Evolutionary conservation across 306 rosid species (phyloP).

Genomic region (Prunus fruticosa): DNA sequence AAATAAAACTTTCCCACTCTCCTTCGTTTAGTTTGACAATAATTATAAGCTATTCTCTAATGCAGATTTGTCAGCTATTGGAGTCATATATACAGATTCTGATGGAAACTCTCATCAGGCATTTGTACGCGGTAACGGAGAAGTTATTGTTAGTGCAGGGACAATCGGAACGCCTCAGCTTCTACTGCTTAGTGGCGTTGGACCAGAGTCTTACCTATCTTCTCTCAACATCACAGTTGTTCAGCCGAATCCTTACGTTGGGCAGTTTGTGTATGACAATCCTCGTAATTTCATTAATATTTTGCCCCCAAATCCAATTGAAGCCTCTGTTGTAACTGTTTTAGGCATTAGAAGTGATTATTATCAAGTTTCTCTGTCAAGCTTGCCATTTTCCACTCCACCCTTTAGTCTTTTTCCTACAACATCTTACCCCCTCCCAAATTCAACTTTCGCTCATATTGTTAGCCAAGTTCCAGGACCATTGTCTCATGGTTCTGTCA

Average conservation of each 20-base stretch:
- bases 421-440: background rate
- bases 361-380: background rate
- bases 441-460: background rate
- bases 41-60: background rate
- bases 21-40: background rate
- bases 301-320: conserved; percentile 2
- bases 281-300: conserved; percentile 13
- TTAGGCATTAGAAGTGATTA: background rate
- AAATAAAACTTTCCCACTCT: no score
- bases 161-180: conserved; percentile 35
- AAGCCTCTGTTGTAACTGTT: background rate
- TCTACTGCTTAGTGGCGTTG: conserved; percentile 26
- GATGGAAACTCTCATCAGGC: conserved; percentile 12
- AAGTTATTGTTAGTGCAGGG: conserved; percentile 29
- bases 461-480: background rate
- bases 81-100: conserved; percentile 10
- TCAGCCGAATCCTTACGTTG: conserved; percentile 14
- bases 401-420: background rate
- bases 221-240: conserved; percentile 12
- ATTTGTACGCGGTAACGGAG: conserved; percentile 11
- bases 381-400: background rate
- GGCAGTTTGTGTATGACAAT: conserved; percentile 29
- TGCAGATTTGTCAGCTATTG: background rate
- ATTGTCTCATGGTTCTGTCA: background rate
- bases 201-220: conserved; percentile 19